Conservation (phyloP, 768 basidiomycete genomes). For the Boletus speciosus region DNA sequence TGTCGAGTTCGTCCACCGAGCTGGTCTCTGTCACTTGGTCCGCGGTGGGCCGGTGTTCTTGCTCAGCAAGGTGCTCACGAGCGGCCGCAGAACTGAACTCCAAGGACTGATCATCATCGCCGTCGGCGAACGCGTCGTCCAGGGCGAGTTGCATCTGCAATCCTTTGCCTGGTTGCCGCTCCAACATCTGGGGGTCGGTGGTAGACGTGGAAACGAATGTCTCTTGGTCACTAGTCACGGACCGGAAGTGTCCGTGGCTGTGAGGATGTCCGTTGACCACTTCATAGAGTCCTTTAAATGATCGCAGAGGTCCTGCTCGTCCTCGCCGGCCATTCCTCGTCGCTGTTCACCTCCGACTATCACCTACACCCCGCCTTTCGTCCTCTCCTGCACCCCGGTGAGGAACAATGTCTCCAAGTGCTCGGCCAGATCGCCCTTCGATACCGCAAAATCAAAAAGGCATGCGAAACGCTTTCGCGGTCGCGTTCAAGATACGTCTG, state of each 20-base stretch:
- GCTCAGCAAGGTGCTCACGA: slow-evolving; percentile 57
- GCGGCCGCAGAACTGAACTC: slow-evolving; percentile 61
- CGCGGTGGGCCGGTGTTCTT: slow-evolving; percentile 34
- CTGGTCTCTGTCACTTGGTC: slow-evolving; percentile 31
- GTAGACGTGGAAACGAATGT: slow-evolving; percentile 12
- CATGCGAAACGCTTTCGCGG: slow-evolving; percentile 47
- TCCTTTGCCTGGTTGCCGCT: slow-evolving; percentile 27
- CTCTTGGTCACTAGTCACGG: background rate
- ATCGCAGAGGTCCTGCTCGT: slow-evolving; percentile 86
- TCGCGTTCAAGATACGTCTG: slow-evolving; percentile 75
- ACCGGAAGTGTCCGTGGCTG: slow-evolving; percentile 6
- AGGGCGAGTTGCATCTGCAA: slow-evolving; percentile 34
- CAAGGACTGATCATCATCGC: slow-evolving; percentile 45
- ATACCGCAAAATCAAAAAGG: slow-evolving; percentile 67
- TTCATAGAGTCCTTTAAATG: slow-evolving; percentile 41
- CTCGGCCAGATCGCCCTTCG: slow-evolving; percentile 72
- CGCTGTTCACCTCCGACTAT: slow-evolving; percentile 66
- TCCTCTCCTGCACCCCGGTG: slow-evolving; percentile 83
- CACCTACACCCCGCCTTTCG: slow-evolving; percentile 60
- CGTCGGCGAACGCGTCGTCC: slow-evolving; percentile 71
- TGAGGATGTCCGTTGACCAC: background rate
- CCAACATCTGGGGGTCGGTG: slow-evolving; percentile 9
- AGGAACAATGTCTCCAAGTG: slow-evolving; percentile 77
- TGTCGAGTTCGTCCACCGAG: slow-evolving; percentile 34
- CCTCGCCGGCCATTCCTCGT: slow-evolving; percentile 84